Evolutionary conservation across 805 yeast species (phyloP).

Genomic region (Candida golubevii): DNA sequence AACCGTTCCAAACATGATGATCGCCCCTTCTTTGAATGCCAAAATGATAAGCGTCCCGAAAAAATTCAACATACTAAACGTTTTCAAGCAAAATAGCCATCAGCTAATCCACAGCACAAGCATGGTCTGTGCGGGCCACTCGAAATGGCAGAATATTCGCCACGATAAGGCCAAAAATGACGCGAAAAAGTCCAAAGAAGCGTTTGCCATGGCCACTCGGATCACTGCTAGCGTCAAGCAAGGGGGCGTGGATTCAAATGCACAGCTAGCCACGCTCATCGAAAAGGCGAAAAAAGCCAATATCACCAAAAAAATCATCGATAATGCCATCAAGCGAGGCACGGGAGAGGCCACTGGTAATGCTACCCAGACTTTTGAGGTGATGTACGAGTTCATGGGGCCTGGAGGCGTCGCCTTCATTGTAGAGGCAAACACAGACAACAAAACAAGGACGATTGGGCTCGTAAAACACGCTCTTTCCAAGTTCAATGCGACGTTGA

Average conservation of each 20-base stretch:
- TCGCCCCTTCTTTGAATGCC: no score
- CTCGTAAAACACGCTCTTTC: conserved; percentile 70
- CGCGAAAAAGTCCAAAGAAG: conserved; percentile 63
- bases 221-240: conserved; percentile 71
- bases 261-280: conserved; percentile 65
- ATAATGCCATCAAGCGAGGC: conserved; percentile 82
- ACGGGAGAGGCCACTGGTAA: conserved; percentile 56
- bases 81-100: no score
- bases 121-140: conserved; percentile 65
- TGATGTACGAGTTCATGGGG: conserved; percentile 80
- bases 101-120: neutral
- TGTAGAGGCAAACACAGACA: conserved; percentile 85
- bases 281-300: conserved; percentile 75
- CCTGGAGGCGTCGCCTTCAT: conserved; percentile 89
- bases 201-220: conserved; percentile 66
- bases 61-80: no score
- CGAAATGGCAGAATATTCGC: conserved; percentile 92
- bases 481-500: conserved; percentile 62
- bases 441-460: conserved; percentile 76
- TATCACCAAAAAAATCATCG: conserved; percentile 80
- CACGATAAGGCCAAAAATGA: conserved; percentile 94
- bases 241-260: conserved; percentile 63
- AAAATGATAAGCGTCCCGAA: no score
- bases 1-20: no score
- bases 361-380: conserved; percentile 42